These are phyloP conservation scores for Malus sieversii DNA, from an alignment of 306 rosid species.

Conservation along the genomic window DNA sequence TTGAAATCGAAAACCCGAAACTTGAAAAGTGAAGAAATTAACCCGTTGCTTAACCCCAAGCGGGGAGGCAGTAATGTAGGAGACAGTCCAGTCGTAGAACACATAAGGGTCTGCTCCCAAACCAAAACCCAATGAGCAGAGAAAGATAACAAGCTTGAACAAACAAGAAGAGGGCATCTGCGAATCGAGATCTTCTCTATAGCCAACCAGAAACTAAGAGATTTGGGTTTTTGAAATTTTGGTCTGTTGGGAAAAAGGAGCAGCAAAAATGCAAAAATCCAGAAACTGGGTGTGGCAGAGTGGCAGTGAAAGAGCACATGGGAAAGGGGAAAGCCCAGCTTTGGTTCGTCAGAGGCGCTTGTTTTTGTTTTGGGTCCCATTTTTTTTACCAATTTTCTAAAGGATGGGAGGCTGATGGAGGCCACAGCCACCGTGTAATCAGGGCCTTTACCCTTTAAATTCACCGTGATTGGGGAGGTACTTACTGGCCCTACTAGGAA, in stretches of 20 bases:
- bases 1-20: neutral
- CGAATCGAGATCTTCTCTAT: conserved; percentile 3
- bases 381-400: neutral
- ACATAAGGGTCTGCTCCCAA: conserved; percentile 66
- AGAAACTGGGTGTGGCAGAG: neutral
- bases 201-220: neutral
- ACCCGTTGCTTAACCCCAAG: conserved; percentile 79
- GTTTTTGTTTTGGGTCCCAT: conserved; percentile 1
- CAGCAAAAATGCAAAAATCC: neutral
- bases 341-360: neutral
- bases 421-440: neutral
- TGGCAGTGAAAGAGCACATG: conserved; percentile 21
- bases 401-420: neutral
- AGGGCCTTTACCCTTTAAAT: neutral
- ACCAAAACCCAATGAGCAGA: conserved; percentile 35
- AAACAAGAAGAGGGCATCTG: conserved; percentile 36
- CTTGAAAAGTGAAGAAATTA: neutral
- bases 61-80: conserved; percentile 58
- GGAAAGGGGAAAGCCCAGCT: neutral
- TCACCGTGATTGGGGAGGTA: neutral
- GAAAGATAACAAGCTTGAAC: conserved; percentile 23
- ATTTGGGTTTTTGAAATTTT: neutral
- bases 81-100: conserved; percentile 75
- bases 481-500: neutral
- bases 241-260: neutral